A percentile compares a stretch with the other conserved stretches of the same genome.
Conservation (phyloP, 75 land plant genomes). For the Larix kaempferi region DNA sequence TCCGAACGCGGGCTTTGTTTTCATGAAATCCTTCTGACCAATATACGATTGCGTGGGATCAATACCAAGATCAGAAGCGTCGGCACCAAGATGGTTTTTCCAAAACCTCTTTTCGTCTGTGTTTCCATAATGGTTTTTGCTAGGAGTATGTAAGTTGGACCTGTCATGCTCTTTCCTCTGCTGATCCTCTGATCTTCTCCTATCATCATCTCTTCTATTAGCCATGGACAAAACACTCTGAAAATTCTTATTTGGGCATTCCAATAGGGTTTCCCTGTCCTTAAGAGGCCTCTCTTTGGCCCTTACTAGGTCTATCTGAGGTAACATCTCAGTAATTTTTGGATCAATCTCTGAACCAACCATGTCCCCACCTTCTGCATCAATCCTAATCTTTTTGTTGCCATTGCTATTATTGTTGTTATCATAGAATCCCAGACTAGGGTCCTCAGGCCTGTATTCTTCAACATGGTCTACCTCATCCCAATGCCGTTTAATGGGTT, state of each 20-base stretch:
- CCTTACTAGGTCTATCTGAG: slow-evolving; percentile 27
- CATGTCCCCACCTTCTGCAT: not conserved
- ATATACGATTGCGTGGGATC: slow-evolving; percentile 13
- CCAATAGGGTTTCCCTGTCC: slow-evolving; percentile 46
- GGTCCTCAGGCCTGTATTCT: slow-evolving; percentile 26
- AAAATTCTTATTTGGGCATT: slow-evolving; percentile 51
- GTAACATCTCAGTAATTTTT: not conserved
- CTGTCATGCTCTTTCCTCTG: slow-evolving; percentile 34
- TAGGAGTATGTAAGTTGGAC: not conserved
- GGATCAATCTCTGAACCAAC: not conserved
- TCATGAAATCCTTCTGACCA: slow-evolving; percentile 28
- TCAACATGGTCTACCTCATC: slow-evolving; percentile 6
- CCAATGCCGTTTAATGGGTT: too few species aligned
- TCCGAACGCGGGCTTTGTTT: slow-evolving; percentile 17
- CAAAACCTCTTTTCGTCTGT: slow-evolving; percentile 41
- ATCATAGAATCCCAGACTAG: slow-evolving; percentile 16
- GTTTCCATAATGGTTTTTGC: slow-evolving; percentile 6
- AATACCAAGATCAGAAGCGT: slow-evolving; percentile 23
- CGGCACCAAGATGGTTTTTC: slow-evolving; percentile 41
- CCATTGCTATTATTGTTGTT: slow-evolving; percentile 1
- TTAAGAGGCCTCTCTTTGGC: slow-evolving; percentile 45
- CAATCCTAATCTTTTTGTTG: slow-evolving; percentile 5
- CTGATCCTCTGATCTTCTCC: slow-evolving; percentile 25
- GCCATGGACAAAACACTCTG: slow-evolving; percentile 25
- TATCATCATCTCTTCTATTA: slow-evolving; percentile 36